A percentile compares a stretch with the other conserved stretches of the same genome.
phyloP scores from a whole-genome alignment of 2,329 filamentous ascomycete species.

The Camillea tinctor region DNA sequence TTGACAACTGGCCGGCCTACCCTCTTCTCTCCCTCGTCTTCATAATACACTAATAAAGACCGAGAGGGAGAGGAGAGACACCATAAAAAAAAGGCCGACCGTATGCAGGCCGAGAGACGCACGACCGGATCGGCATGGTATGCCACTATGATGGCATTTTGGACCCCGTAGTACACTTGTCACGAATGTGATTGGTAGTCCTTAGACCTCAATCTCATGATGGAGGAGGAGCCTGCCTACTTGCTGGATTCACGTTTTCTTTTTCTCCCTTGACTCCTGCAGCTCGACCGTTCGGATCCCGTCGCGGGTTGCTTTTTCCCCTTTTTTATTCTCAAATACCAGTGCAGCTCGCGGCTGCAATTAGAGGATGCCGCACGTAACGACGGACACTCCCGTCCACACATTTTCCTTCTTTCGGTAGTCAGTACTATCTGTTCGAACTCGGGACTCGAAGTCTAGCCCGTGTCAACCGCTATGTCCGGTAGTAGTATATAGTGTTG shows the following conservation, averaged over 20 bases:
- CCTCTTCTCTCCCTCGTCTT: slow-evolving; percentile 17
- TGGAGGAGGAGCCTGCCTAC: neutral
- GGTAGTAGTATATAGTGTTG: neutral
- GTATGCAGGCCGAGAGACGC: slow-evolving; percentile 2
- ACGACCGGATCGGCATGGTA: slow-evolving; percentile 14
- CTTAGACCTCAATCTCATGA: slow-evolving; percentile 4
- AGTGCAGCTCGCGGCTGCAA: slow-evolving; percentile 24
- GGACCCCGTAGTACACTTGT: slow-evolving; percentile 9
- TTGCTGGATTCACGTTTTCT: slow-evolving; percentile 16
- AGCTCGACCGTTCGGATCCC: slow-evolving; percentile 17
- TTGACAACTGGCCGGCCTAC: slow-evolving; percentile 22
- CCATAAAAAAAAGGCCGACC: neutral
- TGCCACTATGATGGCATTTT: slow-evolving; percentile 3
- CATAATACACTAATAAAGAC: slow-evolving; percentile 15
- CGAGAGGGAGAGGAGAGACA: too few species aligned
- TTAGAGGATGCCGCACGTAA: slow-evolving; percentile 23
- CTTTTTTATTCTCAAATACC: slow-evolving; percentile 8
- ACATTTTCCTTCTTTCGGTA: slow-evolving; percentile 6
- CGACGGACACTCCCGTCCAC: slow-evolving; percentile 14
- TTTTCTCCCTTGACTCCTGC: slow-evolving; percentile 14
- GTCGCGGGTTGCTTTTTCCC: slow-evolving; percentile 15
- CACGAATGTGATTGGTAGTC: slow-evolving; percentile 3
- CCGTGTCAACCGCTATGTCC: neutral
- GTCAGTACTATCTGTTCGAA: neutral
- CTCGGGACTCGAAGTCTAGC: neutral